phyloP scores from a whole-genome alignment of 2,329 filamentous ascomycete genomes.

The Rutstroemia sp. region DNA sequence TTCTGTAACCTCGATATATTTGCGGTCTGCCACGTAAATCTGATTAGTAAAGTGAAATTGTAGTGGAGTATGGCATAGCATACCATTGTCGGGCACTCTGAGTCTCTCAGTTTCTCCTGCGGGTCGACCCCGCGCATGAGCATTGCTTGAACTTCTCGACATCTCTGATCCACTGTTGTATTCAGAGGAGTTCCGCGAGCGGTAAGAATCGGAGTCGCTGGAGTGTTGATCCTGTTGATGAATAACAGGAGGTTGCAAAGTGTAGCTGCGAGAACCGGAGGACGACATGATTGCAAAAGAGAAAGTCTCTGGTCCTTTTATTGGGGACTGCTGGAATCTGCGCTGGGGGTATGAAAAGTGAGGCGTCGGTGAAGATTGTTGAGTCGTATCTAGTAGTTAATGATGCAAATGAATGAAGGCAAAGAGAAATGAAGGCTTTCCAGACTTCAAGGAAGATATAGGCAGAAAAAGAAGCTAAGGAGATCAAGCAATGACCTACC shows the following conservation, averaged over 20 bases:
- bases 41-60: neutral
- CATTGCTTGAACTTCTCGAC: neutral
- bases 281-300: neutral
- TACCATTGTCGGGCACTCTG: neutral
- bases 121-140: neutral
- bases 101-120: neutral
- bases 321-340: neutral
- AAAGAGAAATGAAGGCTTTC: neutral
- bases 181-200: neutral
- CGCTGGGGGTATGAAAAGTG: neutral
- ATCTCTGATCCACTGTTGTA: neutral
- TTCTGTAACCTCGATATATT: conserved; percentile 2
- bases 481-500: neutral
- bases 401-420: neutral
- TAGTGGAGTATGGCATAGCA: too few relatives aligned
- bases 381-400: neutral
- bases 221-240: neutral
- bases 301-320: neutral
- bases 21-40: neutral
- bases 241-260: neutral
- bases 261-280: neutral
- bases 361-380: neutral
- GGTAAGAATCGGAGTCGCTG: neutral
- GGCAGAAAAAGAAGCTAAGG: neutral
- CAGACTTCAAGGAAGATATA: neutral